Evolutionary conservation across 2,329 filamentous ascomycete genomes (phyloP), one percentile per base, ranked within the genome.

Genomic region (Ophiostoma sp.): DNA sequence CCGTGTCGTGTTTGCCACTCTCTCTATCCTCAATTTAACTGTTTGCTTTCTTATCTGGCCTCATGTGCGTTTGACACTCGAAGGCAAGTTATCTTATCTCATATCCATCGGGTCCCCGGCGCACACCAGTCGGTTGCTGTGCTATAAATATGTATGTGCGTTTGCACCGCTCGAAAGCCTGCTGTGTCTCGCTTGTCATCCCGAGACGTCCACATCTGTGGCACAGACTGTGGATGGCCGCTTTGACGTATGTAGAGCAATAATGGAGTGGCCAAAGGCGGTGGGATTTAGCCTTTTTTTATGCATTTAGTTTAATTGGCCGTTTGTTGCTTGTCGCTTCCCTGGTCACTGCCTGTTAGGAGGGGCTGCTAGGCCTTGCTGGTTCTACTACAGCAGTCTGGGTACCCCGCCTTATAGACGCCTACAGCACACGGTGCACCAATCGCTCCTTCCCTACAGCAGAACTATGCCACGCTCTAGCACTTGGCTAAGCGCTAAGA

Each of bases 401-500:
- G 42, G 52, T 14, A 60, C 55, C 55, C 55, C 55, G 55, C 55
- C 55, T 60, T 60, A 60, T 27, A 58, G 9, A 27, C 9, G 38
- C 52, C 14, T 60, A 60, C 55, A 60, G 55, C 55, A 12, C 55
- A 60, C 38, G 36, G 55, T 60, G 55, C 55, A 38, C 55, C 55
- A 11, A 27, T 60, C 27, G 27, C 27, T 27, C 27, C 2, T 27
- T 27, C 27, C 27, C 27, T 27, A 27, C 27, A 27, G 27, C 27
- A 27, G 27, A 27, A 27, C 27, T 27, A 27, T 27, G 27, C 27
- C 27, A 27, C 27, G 27, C 27, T 27, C 27, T 27, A 27, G 27
- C 27, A 27, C 27, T 27, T 27, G 27, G 27, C 27, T 27, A 27
- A 27, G 27, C 27, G 27, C 27, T 27, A 27, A 55, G 27, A 27